A percentile compares a stretch with the other conserved stretches of the same genome.
Evolutionary conservation across 306 rosid genomes (phyloP).

Genomic region (Dalbergia oliveri): DNA sequence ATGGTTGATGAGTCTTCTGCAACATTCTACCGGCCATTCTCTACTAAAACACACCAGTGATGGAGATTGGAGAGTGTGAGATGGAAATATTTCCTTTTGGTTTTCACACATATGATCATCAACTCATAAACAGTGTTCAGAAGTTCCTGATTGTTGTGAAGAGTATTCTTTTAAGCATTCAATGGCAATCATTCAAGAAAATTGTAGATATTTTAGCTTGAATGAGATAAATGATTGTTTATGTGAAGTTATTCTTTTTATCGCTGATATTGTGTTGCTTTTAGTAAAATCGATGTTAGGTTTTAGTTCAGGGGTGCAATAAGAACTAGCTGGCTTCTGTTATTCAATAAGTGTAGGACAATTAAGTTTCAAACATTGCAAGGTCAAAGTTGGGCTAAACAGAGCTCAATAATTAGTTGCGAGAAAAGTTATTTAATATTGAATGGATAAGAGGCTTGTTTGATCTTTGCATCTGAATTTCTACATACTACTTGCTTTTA

Average conservation of each 20-base stretch:
- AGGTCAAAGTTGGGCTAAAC: neutral
- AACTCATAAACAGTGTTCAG: neutral
- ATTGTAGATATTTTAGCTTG: too few relatives aligned
- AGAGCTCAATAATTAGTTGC: neutral
- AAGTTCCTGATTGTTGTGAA: slow-evolving; percentile 1
- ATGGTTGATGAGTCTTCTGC: slow-evolving; percentile 20
- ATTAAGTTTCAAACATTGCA: neutral
- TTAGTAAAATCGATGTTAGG: neutral
- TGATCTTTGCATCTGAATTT: neutral
- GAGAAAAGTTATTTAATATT: neutral
- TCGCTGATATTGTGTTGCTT: too few relatives aligned
- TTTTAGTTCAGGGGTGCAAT: neutral
- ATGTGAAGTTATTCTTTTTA: too few relatives aligned
- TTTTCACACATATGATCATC: slow-evolving; percentile 2
- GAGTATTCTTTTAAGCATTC: too few relatives aligned
- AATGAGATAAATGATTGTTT: too few relatives aligned
- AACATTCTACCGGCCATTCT: neutral
- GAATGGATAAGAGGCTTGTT: neutral
- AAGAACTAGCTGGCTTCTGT: neutral
- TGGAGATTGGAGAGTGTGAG: neutral
- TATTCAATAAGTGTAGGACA: neutral
- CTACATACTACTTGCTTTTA: neutral
- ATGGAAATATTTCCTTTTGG: neutral
- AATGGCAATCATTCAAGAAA: too few relatives aligned
- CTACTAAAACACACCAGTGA: neutral